Conservation (phyloP, 352 stramenopile genomes). For the Elongisporangium undulatum region DNA sequence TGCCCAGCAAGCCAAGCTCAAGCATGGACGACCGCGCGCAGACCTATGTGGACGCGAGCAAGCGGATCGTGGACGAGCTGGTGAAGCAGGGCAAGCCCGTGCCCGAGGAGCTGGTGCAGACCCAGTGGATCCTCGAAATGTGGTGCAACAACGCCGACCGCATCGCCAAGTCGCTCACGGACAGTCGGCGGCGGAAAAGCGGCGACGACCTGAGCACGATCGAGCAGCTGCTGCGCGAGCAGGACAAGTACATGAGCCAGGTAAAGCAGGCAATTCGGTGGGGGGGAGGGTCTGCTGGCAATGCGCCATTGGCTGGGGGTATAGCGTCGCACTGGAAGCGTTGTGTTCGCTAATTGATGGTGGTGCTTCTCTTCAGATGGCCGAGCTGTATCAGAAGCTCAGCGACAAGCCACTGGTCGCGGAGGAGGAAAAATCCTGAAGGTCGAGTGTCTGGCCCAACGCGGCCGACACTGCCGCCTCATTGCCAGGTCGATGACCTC, state of each 20-base stretch:
- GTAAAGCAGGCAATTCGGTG: conserved; percentile 10
- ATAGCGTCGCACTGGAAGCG: no score
- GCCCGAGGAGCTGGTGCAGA: conserved; percentile 41
- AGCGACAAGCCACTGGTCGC: conserved; percentile 22
- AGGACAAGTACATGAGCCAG: conserved; percentile 40
- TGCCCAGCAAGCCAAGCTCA: background rate
- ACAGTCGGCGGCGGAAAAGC: conserved; percentile 24
- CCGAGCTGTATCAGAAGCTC: conserved; percentile 31
- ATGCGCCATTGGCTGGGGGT: no score
- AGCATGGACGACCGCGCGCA: conserved; percentile 5
- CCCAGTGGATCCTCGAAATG: conserved; percentile 64
- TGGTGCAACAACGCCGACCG: conserved; percentile 69
- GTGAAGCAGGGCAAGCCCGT: conserved; percentile 14
- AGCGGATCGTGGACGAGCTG: conserved; percentile 31
- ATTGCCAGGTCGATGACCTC: no score
- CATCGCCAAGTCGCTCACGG: conserved; percentile 47
- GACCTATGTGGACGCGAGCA: conserved; percentile 24
- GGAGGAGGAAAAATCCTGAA: background rate
- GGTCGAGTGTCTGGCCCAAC: background rate
- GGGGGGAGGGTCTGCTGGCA: no score
- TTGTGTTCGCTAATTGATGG: background rate
- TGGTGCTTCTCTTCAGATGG: conserved; percentile 17
- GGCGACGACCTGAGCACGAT: conserved; percentile 19
- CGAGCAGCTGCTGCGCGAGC: conserved; percentile 53
- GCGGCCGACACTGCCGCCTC: no score